Evolutionary conservation across 2,329 filamentous ascomycete genomes (phyloP).

Genomic region (Curvularia hawaiiensis): DNA sequence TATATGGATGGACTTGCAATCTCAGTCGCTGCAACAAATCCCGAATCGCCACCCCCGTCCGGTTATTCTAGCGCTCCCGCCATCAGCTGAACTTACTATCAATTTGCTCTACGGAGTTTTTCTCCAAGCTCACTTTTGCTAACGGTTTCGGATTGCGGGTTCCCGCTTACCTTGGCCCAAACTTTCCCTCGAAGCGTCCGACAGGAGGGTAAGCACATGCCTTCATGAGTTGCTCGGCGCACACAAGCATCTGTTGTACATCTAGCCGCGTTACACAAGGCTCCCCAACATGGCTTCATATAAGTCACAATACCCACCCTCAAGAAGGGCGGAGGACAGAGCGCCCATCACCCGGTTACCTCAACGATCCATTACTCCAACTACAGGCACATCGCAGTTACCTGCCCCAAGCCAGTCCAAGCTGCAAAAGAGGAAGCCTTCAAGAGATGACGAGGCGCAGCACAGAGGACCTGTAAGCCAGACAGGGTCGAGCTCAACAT

Average conservation of each 20-base stretch:
- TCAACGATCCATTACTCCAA: slow-evolving; percentile 45
- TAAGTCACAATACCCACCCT: slow-evolving; percentile 46
- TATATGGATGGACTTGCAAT: slow-evolving; percentile 39
- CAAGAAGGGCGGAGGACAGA: slow-evolving; percentile 42
- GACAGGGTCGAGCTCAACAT: slow-evolving; percentile 24
- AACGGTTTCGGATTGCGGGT: slow-evolving; percentile 31
- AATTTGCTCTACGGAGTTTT: slow-evolving; percentile 29
- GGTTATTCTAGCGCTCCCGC: slow-evolving; percentile 35
- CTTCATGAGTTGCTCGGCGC: slow-evolving; percentile 49
- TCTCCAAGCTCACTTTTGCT: slow-evolving; percentile 43
- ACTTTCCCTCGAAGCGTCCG: slow-evolving; percentile 24
- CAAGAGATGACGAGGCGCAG: slow-evolving; percentile 39
- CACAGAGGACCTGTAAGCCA: slow-evolving; percentile 26
- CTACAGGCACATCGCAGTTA: slow-evolving; percentile 34
- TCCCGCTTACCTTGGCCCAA: slow-evolving; percentile 27
- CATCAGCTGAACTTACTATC: slow-evolving; percentile 25
- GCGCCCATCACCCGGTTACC: slow-evolving; percentile 44
- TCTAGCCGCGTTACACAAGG: slow-evolving; percentile 43
- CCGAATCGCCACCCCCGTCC: slow-evolving; percentile 42
- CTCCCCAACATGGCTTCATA: slow-evolving; percentile 49
- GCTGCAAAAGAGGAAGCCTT: slow-evolving; percentile 43
- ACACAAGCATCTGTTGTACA: slow-evolving; percentile 42
- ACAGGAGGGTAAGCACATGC: slow-evolving; percentile 40
- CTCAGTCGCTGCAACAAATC: slow-evolving; percentile 34
- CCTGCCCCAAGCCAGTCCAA: slow-evolving; percentile 38